These are phyloP conservation scores for Candida nonsorbophila DNA, from an alignment of 805 yeast genomes.

Conservation along the genomic window DNA sequence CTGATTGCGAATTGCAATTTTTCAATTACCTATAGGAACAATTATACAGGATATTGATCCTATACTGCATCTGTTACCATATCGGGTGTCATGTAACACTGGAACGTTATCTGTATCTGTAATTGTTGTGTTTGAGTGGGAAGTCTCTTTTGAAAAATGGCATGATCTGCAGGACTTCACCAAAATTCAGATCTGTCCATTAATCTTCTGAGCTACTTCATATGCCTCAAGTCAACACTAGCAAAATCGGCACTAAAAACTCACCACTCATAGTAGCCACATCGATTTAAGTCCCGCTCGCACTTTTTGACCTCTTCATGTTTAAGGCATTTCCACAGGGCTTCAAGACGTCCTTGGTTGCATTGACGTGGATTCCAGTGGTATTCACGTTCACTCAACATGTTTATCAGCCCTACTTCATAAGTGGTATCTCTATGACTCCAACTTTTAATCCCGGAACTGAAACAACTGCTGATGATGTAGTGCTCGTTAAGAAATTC, in stretches of 20 bases:
- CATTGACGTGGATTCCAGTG: constrained; percentile 74
- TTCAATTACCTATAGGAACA: too few species aligned
- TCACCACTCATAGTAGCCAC: constrained; percentile 1
- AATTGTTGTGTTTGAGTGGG: too few species aligned
- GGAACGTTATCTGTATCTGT: too few species aligned
- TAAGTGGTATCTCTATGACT: constrained; percentile 81
- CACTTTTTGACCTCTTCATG: background rate
- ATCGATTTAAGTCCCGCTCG: background rate
- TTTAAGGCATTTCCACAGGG: constrained; percentile 5
- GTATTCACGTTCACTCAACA: constrained; percentile 62
- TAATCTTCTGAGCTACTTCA: too few species aligned
- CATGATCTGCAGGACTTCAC: too few species aligned
- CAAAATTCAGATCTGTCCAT: too few species aligned
- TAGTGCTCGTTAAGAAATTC: constrained; percentile 67
- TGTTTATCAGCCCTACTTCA: constrained; percentile 64
- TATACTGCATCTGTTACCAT: too few species aligned
- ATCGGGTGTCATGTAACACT: too few species aligned
- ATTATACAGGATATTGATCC: too few species aligned
- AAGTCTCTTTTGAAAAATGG: too few species aligned
- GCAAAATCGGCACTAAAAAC: background rate
- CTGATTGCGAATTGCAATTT: too few species aligned
- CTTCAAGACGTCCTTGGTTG: constrained; percentile 19
- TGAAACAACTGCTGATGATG: constrained; percentile 42
- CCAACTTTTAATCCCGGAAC: constrained; percentile 79
- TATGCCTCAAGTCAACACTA: too few species aligned